Conservation (phyloP, 208 protist species). For the Trypanosomatidae sp. region DNA sequence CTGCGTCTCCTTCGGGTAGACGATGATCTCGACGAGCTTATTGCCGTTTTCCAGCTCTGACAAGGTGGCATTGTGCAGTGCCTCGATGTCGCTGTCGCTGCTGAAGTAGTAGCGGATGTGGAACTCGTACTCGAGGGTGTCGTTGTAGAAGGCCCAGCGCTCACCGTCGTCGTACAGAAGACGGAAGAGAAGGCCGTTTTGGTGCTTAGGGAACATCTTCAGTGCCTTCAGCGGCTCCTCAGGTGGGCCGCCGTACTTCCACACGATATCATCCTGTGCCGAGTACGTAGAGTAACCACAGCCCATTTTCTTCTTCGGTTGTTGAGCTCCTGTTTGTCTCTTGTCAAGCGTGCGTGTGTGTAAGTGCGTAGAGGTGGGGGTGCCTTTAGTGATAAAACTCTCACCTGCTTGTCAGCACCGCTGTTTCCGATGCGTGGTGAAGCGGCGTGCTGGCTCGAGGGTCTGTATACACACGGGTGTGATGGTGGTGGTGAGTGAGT, state of each 20-base stretch:
- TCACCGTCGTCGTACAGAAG: slow-evolving; percentile 57
- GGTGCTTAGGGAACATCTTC: slow-evolving; percentile 65
- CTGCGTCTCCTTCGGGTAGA: slow-evolving; percentile 73
- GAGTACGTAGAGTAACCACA: slow-evolving; percentile 71
- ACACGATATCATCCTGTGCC: slow-evolving; percentile 66
- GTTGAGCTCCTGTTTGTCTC: slow-evolving; percentile 8
- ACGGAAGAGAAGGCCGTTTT: slow-evolving; percentile 72
- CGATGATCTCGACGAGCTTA: slow-evolving; percentile 60
- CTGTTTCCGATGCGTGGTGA: background rate
- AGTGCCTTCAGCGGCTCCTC: slow-evolving; percentile 57
- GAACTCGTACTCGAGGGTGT: slow-evolving; percentile 77
- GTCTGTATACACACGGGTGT: background rate
- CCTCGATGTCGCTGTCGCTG: slow-evolving; percentile 52
- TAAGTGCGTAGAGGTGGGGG: background rate
- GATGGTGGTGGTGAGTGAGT: background rate
- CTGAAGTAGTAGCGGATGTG: slow-evolving; percentile 71
- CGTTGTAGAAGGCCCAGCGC: slow-evolving; percentile 78
- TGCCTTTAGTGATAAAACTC: background rate
- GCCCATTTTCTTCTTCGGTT: slow-evolving; percentile 38
- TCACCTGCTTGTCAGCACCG: background rate
- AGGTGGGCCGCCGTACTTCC: slow-evolving; percentile 57
- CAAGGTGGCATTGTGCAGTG: slow-evolving; percentile 55
- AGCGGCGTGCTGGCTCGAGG: background rate
- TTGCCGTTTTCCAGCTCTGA: slow-evolving; percentile 59
- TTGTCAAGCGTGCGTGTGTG: background rate